These are phyloP conservation scores for Aureobasidium vineae DNA, from an alignment of 2,329 filamentous ascomycete species.

Conservation along the genomic window DNA sequence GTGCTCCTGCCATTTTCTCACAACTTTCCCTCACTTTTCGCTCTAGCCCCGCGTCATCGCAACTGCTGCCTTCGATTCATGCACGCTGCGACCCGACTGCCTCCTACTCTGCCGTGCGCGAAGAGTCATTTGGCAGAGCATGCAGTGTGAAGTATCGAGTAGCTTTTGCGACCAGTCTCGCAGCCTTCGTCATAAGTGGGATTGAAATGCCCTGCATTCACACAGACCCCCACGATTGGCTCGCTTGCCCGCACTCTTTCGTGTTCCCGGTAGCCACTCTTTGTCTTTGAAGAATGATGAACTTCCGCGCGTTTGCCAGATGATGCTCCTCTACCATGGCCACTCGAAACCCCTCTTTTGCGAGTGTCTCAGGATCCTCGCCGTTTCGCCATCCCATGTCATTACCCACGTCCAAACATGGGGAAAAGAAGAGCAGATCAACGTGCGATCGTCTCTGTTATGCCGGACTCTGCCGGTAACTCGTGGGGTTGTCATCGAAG, in stretches of 20 bases:
- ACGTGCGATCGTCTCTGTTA: background rate
- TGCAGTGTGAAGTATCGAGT: background rate
- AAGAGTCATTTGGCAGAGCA: background rate
- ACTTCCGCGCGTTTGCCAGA: background rate
- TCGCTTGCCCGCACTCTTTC: conserved; percentile 12
- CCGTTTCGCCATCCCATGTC: conserved; percentile 1
- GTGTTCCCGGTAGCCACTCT: background rate
- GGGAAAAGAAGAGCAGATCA: background rate
- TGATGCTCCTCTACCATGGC: background rate
- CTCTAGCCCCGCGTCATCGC: background rate
- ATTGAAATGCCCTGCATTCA: background rate
- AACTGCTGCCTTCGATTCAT: conserved; percentile 2
- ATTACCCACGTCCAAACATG: conserved; percentile 8
- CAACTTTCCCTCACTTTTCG: background rate
- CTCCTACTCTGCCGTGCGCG: background rate
- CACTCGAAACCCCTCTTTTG: background rate
- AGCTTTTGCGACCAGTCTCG: background rate
- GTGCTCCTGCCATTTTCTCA: background rate
- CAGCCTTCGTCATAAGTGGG: background rate
- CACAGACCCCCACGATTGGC: background rate
- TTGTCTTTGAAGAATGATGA: background rate
- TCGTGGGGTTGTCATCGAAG: background rate
- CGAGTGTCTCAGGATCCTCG: conserved; percentile 8
- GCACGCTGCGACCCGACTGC: background rate
- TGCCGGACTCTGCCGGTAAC: background rate